Conservation (phyloP, 192 early-diverging fungal genomes). For the Coemansia sp. region DNA sequence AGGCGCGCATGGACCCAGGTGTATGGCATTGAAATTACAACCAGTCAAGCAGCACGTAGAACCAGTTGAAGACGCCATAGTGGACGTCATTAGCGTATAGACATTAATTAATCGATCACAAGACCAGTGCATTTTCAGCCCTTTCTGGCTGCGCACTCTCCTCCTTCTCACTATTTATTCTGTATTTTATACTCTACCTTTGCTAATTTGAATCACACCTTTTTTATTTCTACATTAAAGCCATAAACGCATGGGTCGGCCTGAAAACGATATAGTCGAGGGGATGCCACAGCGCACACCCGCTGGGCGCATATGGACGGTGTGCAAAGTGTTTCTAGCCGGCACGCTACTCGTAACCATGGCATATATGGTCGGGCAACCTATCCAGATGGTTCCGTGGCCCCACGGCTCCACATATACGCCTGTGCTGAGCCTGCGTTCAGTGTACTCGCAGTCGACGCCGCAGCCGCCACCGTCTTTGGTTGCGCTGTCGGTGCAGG, state of each 20-base stretch:
- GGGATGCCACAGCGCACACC: neutral
- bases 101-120: neutral
- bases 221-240: neutral
- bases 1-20: neutral
- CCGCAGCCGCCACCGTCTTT: conserved; percentile 40
- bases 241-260: neutral
- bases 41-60: too few species aligned
- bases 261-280: neutral
- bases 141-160: neutral
- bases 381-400: conserved; percentile 37
- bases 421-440: conserved; percentile 36
- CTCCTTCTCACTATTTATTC: neutral
- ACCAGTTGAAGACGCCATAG: neutral
- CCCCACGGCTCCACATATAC: conserved; percentile 11
- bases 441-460: conserved; percentile 47
- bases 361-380: conserved; percentile 20
- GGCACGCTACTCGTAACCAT: conserved; percentile 10
- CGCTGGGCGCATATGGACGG: neutral
- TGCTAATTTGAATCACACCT: neutral
- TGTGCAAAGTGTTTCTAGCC: neutral
- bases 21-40: neutral
- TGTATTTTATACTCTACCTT: neutral
- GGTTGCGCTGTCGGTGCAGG: conserved; percentile 38
- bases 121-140: neutral
- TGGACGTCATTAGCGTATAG: neutral